phyloP scores from a whole-genome alignment of 2,329 filamentous ascomycete species.

The Venturia nashicola region DNA sequence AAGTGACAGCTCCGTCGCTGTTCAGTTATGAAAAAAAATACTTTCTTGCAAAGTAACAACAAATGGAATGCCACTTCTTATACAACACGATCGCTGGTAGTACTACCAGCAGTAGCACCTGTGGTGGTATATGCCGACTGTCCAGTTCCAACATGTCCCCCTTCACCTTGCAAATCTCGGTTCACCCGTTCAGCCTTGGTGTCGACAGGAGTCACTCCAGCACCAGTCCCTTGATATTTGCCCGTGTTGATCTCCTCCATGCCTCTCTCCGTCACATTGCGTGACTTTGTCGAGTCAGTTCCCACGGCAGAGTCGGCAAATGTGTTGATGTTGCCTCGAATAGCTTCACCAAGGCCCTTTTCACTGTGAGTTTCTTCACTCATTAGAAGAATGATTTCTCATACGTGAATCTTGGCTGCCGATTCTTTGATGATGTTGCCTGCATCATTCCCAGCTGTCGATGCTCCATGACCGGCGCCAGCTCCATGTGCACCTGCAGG shows the following conservation, averaged over 20 bases:
- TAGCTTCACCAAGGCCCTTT: constrained; percentile 25
- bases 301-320: constrained; percentile 22
- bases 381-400: constrained; percentile 2
- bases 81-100: neutral
- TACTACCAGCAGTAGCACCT: neutral
- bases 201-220: constrained; percentile 19
- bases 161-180: constrained; percentile 14
- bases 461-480: neutral
- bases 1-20: too few relatives aligned
- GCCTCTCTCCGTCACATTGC: constrained; percentile 21
- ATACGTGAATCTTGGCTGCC: constrained; percentile 23
- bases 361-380: constrained; percentile 12
- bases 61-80: neutral
- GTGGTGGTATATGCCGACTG: neutral
- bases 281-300: constrained; percentile 20
- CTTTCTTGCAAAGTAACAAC: neutral
- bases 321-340: constrained; percentile 26
- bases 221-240: constrained; percentile 20
- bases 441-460: constrained; percentile 15
- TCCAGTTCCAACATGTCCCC: neutral
- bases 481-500: neutral
- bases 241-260: constrained; percentile 21
- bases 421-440: constrained; percentile 23
- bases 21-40: too few relatives aligned
- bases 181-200: constrained; percentile 18